Base-by-base conservation (phyloP, 2,329 filamentous ascomycete genomes). In the Calonectria pteridis region DNA sequence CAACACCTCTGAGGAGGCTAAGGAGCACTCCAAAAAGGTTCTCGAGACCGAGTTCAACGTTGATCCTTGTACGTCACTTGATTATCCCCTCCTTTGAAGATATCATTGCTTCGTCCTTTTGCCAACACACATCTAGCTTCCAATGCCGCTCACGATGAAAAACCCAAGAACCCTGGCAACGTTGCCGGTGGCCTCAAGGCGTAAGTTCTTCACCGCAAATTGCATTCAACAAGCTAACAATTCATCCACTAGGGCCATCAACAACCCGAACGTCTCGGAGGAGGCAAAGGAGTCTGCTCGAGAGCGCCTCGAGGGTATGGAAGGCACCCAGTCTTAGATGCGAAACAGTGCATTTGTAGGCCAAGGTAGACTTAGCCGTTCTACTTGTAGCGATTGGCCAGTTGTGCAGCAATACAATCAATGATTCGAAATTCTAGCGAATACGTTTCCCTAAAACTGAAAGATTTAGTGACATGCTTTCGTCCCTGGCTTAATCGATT, bases 271-370 rank as follows among this genome's bases (percentile, higher is more conserved):
- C 4, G 87, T 88, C 6, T 89, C 89, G 0, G 86, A 89, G 0
- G 89, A 90, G 81, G 88, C 89, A 5, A 91, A 91, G 85, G 76
- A 89, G 79, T 85, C 84, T 9, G 89, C 88, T n/a, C 84, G 89
- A 84, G 85, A 90, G 79, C 85, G 87, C 50, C 85, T 91, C 20
- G 81, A 89, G 13, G 72, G 74, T 40, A 74, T 77, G 73, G 71
- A 72, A 16, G 18, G 59, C 4, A 37, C 33, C 18, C 18, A 40
- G 20, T 37, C 43, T 11, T 76, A 73, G 33, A 71, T 43, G 16
- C 59, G 23, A 70, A 46, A 23, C 14, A 29, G 11, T 29, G 18
- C 14, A 50, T 51, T 16, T 29, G n/a, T 26, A 7, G 31, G 53
- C 6, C 33, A 6, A 59, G 9, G 33, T 4, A 26, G 31, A 26